Evolutionary conservation across 169 alveolate genomes (phyloP), one percentile per base, ranked within the genome.

Genomic region (Eimeria acervulina): DNA sequence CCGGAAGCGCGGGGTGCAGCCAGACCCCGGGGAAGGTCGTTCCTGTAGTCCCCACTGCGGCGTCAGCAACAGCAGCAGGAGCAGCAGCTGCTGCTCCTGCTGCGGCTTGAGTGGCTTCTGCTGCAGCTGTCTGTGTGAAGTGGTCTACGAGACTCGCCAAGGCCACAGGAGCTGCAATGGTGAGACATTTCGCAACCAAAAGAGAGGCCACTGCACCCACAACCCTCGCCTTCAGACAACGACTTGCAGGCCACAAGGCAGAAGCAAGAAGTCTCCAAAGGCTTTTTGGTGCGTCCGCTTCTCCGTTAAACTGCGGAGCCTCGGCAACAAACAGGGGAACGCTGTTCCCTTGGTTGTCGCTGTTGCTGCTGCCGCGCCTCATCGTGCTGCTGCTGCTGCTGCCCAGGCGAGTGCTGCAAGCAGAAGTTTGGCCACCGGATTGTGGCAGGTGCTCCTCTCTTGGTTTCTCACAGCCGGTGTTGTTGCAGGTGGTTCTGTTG

Each of bases 111-210:
- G 76, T 26, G 8, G 78, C 78, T 31, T 68, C 74, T 85, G 52
- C 93, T 59, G 80, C 93, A 55, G 80, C 93, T 12, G 93, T 36
- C 78, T 33, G 72, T 31, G 93, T 85, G 76, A 96, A 88, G 92
- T 33, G 72, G 74, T 97, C 97, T 42, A 97, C 95, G 31, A 97
- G 89, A 44, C 68, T 70, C 72, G 97, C 96, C 74, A 97, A 95
- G 61, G 96, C 90, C 28, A 97, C 74, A 1, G 98, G 98, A 31
- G 97, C 98, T 74, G 96, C 97, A 40, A 96, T 95, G 59, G 98
- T 97, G 15, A 95, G 96, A 36, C 96, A 36, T 85, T 97, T 97
- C n/a, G 97, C 97, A 15, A 96, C 93, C 17, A 88, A 28, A 5
- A 95, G 90, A 44, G 80, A 95, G 42, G 38, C 78, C 38, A 95